Base-by-base conservation (phyloP, 2,329 filamentous ascomycete species). In the Akanthomyces lecanii region DNA sequence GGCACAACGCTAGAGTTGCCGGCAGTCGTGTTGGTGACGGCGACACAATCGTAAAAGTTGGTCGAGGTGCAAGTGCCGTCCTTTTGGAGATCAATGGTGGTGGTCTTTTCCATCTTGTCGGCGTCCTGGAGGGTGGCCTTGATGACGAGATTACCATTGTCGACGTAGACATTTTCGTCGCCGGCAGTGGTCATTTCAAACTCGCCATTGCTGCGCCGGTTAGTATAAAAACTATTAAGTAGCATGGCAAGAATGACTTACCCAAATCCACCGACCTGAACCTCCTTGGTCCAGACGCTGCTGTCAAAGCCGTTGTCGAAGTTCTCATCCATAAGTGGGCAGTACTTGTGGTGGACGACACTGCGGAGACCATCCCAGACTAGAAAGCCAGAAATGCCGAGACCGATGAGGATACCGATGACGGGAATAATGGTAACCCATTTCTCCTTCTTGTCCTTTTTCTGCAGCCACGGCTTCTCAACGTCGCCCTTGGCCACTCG, bases 401-500 rank as follows among this genome's bases (percentile, higher is more conserved):
- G 72, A 16, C 91, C 91, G 16, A 92, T 65, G 3, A 87, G 54
- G 56, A 95, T 84, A 53, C 90, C 91, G 28, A 91, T 72, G 48
- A 92, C 71, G 2, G 91, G 91, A 63, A 96, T 83, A 66, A 94
- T 92, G 2, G 88, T 92, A 10, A 91, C 87, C 91, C 91, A 95
- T 78, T 92, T 95, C 80, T 94, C 89, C 73, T 87, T 89, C 14
- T 89, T 87, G 67, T 93, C 88, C 63, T 80, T 86, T 71, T 87
- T 88, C n/a, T 83, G 76, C 45, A 89, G 76, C 91, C 91, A 95
- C 14, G 91, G 89, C 76, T 90, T 89, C 72, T 92, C 88, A 3
- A 91, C 75, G 55, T 90, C 85, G 48, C 85, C 89, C 72, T 91
- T 91, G 72, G 82, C 84, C 40, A 94, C 83, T 65, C 89, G 80